Base-by-base conservation (phyloP, 345 rosid species). In the Pugionium cornutum region DNA sequence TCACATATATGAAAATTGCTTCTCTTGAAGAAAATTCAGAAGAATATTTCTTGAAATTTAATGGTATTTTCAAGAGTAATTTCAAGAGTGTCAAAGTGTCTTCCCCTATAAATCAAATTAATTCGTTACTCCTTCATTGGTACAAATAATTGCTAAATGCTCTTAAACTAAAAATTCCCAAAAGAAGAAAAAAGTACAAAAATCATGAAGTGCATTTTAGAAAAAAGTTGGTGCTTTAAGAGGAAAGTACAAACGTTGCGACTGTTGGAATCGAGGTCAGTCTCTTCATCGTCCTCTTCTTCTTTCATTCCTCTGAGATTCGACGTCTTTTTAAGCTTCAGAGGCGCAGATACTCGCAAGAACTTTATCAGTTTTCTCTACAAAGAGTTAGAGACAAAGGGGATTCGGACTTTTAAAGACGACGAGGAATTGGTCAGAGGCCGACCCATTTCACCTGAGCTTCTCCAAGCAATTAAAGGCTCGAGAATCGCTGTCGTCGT, bases 301-400 rank as follows among this genome's bases (percentile, higher is more conserved):
- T 75, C 75, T 5, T 64, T 69, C 33, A 57, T 62, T 42, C 62
- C 70, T 10, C 8, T 4, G n/a, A 62, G 0, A 4, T 68, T 43
- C 68, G 75, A 73, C 27, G 80, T 73, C 35, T 77, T 77, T 10
- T 34, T 77, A 3, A 77, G 80, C 29, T 77, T 68, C 48, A 58
- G 80, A 68, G 80, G 77, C 32, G 40, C 52, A 42, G 77, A 77
- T 57, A 77, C 75, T 5, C 75, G 80, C 47, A 68, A 36, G 2
- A 69, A 30, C 47, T 73, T 77, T 64, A 3, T 60, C 7, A 77
- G 80, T 33, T 74, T 72, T 0, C 80, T 77, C 37, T 46, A 68
- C 56, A 63, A 33, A 3, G 68, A 42, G 0, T 3, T 77, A 26
- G 26, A 18, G 0, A 9, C 58, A 1, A 68, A 73, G 7, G 52